Base-by-base conservation (phyloP, 2,329 filamentous ascomycete species). In the Clathrospora elynae region DNA sequence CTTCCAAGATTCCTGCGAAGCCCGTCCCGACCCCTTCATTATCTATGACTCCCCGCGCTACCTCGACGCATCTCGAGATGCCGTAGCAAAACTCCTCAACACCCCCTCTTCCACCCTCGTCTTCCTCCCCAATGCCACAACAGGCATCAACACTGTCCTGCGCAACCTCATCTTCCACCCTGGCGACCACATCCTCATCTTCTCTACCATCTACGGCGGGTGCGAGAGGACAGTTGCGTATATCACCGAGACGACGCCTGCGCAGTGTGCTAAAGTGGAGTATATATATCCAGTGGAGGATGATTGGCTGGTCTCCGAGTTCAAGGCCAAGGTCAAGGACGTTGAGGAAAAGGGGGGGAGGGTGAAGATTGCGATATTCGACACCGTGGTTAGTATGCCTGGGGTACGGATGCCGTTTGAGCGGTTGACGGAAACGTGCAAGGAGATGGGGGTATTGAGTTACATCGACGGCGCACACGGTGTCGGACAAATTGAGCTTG, bases 381-480 rank as follows among this genome's bases (percentile, higher is more conserved):
- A 97, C 66, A 85, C 85, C 0, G 83, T 96, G 6, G 84, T 86
- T 6, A 90, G 87, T 18, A 75, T 87, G 14, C 92, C 92, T 0
- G 91, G 89, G 1, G 78, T 95, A 0, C 74, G 84, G 2, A 83
- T 96, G 57, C 92, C 92, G 0, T 96, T 88, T 70, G 84, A 91
- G 65, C 71, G 68, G 1, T 71, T 96, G 42, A 78, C 80, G 1
- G 66, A 70, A 6, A 76, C 80, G 0, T 96, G 90, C 66, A 79
- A 77, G 30, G 79, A 85, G 42, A 74, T 85, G 16, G 82, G 80
- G 0, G 73, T 96, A 3, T 64, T 92, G 39, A 90, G 86, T 57
- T 74, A 89, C 13, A 75, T 96, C 24, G 92, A 97, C 65, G 91
- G 82, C 11, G 92, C 92, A 0, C 92, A 97, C 70, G 86, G 86